Conservation (phyloP, 1,284 basidiomycete species). For the Boletus calvinii region DNA sequence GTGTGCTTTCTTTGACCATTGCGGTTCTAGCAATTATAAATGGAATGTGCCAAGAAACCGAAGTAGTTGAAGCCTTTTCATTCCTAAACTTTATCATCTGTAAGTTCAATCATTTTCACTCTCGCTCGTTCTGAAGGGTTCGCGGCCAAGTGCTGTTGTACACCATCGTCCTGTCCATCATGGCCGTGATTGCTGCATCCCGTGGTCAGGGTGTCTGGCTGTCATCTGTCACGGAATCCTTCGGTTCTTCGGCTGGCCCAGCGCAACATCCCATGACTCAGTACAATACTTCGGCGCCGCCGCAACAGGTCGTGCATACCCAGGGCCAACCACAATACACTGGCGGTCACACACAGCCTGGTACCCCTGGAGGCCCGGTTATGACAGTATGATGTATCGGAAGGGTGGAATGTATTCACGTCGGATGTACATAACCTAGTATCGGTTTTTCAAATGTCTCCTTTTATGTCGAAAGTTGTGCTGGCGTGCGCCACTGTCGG, state of each 20-base stretch:
- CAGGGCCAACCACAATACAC: slow-evolving; percentile 7
- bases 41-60: slow-evolving; percentile 42
- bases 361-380: not conserved
- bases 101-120: slow-evolving; percentile 30
- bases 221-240: slow-evolving; percentile 41
- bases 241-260: slow-evolving; percentile 19
- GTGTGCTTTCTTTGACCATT: slow-evolving; percentile 1
- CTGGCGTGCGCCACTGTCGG: slow-evolving; percentile 25
- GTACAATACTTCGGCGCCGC: slow-evolving; percentile 10
- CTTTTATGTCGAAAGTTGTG: no score
- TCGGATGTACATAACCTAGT: no score
- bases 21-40: slow-evolving; percentile 4
- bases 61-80: slow-evolving; percentile 50
- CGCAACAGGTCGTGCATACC: not conserved
- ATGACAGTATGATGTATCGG: slow-evolving; percentile 7
- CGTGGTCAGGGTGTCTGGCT: slow-evolving; percentile 46
- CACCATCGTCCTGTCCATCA: slow-evolving; percentile 34
- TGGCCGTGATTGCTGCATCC: slow-evolving; percentile 37
- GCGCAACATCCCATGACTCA: slow-evolving; percentile 24
- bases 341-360: not conserved
- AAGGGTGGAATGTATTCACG: no score
- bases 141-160: slow-evolving; percentile 43
- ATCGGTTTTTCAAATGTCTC: no score
- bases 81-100: slow-evolving; percentile 53
- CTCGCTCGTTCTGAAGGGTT: not conserved